Evolutionary conservation across 1,139 yeast species (phyloP).

Genomic region (Taphrina flavorubra): DNA sequence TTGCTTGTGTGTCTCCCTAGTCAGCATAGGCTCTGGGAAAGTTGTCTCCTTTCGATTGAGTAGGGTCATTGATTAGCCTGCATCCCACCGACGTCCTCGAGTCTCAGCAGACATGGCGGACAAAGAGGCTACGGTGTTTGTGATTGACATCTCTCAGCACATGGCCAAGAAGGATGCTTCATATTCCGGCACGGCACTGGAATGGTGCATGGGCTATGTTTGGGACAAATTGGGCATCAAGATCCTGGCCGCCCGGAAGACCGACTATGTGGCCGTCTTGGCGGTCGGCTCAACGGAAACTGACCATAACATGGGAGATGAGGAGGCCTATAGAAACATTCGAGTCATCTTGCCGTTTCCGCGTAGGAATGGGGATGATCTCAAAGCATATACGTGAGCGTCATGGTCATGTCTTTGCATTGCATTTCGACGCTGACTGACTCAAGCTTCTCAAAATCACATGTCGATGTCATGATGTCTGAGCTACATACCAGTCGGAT

Average conservation of each 20-base stretch:
- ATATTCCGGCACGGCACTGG: slow-evolving; percentile 52
- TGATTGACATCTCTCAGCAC: slow-evolving; percentile 60
- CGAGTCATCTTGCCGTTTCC: slow-evolving; percentile 28
- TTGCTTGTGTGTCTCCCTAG: no score
- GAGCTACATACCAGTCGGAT: slow-evolving; percentile 49
- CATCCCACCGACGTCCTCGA: no score
- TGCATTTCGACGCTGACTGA: not conserved
- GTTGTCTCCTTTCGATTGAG: no score
- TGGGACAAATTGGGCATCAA: slow-evolving; percentile 57
- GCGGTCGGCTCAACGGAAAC: slow-evolving; percentile 53
- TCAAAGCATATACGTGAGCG: slow-evolving; percentile 28
- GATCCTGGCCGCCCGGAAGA: slow-evolving; percentile 60
- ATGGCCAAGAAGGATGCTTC: slow-evolving; percentile 54
- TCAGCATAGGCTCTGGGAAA: no score
- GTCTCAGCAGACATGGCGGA: slow-evolving; percentile 40
- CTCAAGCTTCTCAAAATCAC: slow-evolving; percentile 48
- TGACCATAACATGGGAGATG: slow-evolving; percentile 26
- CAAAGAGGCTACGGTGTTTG: slow-evolving; percentile 55
- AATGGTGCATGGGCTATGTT: slow-evolving; percentile 55
- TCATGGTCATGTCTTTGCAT: not conserved
- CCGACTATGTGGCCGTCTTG: slow-evolving; percentile 62
- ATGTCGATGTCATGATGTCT: slow-evolving; percentile 48
- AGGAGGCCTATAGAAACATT: slow-evolving; percentile 15
- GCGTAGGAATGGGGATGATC: slow-evolving; percentile 8
- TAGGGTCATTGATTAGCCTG: no score